Percentiles rank a stretch among this genome's conserved stretches.
These are phyloP conservation scores for Aleurites moluccanus DNA, from an alignment of 441 rosid species.

Conservation along the genomic window DNA sequence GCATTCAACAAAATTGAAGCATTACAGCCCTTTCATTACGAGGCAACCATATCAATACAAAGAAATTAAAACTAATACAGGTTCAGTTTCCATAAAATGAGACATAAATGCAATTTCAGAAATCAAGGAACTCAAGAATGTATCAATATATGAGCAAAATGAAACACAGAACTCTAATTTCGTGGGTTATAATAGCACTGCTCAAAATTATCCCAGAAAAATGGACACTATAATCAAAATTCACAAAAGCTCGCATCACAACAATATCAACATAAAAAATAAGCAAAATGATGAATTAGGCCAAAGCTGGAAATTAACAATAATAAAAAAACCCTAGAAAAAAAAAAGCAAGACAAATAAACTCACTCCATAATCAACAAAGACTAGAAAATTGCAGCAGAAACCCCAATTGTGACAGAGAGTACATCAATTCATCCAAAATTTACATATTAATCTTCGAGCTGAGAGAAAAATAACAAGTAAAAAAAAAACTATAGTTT, in stretches of 20 bases:
- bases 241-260: not conserved
- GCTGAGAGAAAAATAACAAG: not conserved
- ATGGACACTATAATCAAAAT: not conserved
- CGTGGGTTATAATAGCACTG: not conserved
- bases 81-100: not conserved
- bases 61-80: not conserved
- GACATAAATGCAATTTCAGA: not conserved
- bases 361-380: not conserved
- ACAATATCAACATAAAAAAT: not conserved
- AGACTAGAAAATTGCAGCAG: not conserved
- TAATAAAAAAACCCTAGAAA: too few species aligned
- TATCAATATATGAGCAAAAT: not conserved
- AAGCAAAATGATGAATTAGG: not conserved
- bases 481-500: not conserved
- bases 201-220: not conserved
- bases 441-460: not conserved
- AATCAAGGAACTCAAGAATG: not conserved
- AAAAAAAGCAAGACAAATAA: too few species aligned
- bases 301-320: not conserved
- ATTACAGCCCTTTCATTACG: too few species aligned
- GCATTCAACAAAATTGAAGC: conserved; percentile 41
- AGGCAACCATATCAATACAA: not conserved
- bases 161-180: not conserved
- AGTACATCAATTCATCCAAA: not conserved
- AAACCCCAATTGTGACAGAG: not conserved